Base-by-base conservation (phyloP, 2,329 filamentous ascomycete species). In the Monosporascus sp. region DNA sequence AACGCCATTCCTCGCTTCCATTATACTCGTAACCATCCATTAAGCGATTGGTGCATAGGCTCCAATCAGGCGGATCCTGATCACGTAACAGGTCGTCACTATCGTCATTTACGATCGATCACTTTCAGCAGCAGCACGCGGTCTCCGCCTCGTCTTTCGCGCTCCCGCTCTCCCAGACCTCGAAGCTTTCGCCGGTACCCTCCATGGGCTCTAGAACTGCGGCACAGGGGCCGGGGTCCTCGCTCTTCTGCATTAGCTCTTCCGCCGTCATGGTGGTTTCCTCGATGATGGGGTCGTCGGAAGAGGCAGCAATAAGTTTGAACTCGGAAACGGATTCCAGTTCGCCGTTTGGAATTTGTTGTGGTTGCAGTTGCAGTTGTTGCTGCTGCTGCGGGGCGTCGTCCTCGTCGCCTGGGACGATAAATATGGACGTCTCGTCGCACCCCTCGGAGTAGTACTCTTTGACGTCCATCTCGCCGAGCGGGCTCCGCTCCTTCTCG, bases 111-210 rank as follows among this genome's bases (percentile, higher is more conserved):
- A 31, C 27, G 27, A 31, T 31, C 27, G 27, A 31, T 31, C 27
- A 31, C 27, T 31, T 11, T 31, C 63, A 1, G 59, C 52, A 18
- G 52, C 50, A 47, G n/a, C 42, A 9, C 9, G 27, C 27, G 9
- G 55, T 51, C 53, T 78, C 76, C 1, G 68, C 62, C 52, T 82
- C 84, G 47, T 83, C 85, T 58, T 82, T 81, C 25, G 79, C 78
- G 67, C 83, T 88, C 25, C 76, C 79, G 63, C 84, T 88, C 68
- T 89, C 86, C 85, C 85, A 89, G 17, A 89, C 75, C 61, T 87
- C 83, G 61, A 89, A 83, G 64, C 70, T 77, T 60, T 84, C 80
- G 41, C 77, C 81, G 0, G 80, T 79, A 47, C 79, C 82, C 50
- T 85, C 80, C 5, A 85, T 74, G 1, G 80, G 77, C 51, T 79